Conservation (phyloP, 2,329 filamentous ascomycete genomes). For the Nemania sp. region DNA sequence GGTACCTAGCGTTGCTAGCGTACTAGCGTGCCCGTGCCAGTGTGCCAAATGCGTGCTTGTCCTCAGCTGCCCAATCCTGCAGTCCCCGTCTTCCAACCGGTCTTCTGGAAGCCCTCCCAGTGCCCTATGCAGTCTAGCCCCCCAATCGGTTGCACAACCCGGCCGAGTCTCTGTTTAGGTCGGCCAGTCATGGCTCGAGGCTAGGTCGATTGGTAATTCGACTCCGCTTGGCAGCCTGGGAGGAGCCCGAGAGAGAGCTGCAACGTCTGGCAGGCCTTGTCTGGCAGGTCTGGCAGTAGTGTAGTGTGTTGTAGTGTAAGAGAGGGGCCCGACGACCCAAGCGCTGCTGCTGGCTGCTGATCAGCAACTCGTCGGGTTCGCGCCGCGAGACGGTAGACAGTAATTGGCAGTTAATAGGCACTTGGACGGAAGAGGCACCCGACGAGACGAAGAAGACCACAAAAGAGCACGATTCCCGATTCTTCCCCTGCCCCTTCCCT, state of each 20-base stretch:
- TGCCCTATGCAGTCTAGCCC: slow-evolving; percentile 20
- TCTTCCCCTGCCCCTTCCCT: background rate
- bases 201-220: slow-evolving; percentile 26
- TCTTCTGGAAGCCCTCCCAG: slow-evolving; percentile 25
- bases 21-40: background rate
- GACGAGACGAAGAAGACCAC: slow-evolving; percentile 22
- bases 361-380: slow-evolving; percentile 14
- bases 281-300: too few relatives aligned
- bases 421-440: slow-evolving; percentile 2
- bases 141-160: slow-evolving; percentile 9
- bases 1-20: too few relatives aligned
- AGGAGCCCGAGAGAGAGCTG: slow-evolving; percentile 20
- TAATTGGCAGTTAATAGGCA: slow-evolving; percentile 5
- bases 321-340: slow-evolving; percentile 25
- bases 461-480: slow-evolving; percentile 18
- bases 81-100: slow-evolving; percentile 24
- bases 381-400: too few relatives aligned
- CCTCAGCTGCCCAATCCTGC: slow-evolving; percentile 15
- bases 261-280: slow-evolving; percentile 21
- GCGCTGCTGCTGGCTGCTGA: slow-evolving; percentile 13
- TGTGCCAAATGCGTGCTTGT: slow-evolving; percentile 5
- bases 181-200: slow-evolving; percentile 16
- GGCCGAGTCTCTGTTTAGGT: slow-evolving; percentile 1
- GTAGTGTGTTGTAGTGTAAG: too few relatives aligned
- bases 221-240: slow-evolving; percentile 23